These are phyloP conservation scores for Xylariaceae sp. DNA, from an alignment of 2,329 filamentous ascomycete species.

Conservation along the genomic window DNA sequence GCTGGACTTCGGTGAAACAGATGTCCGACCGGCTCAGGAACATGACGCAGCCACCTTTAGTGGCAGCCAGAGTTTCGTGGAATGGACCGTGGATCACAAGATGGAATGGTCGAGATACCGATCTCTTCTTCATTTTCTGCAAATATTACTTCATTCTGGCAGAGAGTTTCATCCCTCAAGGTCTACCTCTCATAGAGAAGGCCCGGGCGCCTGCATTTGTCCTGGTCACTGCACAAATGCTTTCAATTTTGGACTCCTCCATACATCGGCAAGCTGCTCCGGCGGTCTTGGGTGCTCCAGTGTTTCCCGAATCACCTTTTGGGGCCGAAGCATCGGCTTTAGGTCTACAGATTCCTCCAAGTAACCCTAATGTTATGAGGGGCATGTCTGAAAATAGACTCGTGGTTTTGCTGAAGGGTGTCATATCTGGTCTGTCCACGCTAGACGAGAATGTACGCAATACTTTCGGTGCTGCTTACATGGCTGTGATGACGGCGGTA, in stretches of 20 bases:
- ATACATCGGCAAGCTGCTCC: constrained; percentile 68
- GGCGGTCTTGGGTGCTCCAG: constrained; percentile 42
- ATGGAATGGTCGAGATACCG: constrained; percentile 84
- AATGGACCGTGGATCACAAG: constrained; percentile 78
- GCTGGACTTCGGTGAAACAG: constrained; percentile 50
- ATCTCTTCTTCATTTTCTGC: constrained; percentile 86
- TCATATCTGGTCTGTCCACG: constrained; percentile 53
- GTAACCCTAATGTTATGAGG: constrained; percentile 60
- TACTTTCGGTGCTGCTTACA: constrained; percentile 74
- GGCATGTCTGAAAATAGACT: constrained; percentile 87
- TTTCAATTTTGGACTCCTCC: constrained; percentile 75
- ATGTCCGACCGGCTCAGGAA: constrained; percentile 58
- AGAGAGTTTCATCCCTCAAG: constrained; percentile 64
- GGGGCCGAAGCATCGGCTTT: constrained; percentile 64
- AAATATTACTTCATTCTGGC: constrained; percentile 82
- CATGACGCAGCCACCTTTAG: constrained; percentile 60
- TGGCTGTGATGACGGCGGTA: constrained; percentile 66
- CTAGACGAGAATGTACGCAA: constrained; percentile 48
- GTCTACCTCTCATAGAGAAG: constrained; percentile 50
- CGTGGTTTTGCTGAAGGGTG: constrained; percentile 76
- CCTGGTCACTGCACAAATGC: constrained; percentile 75
- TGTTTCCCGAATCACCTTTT: constrained; percentile 42
- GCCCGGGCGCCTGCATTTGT: constrained; percentile 71
- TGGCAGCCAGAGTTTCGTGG: constrained; percentile 74
- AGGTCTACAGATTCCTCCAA: constrained; percentile 58